Conservation (phyloP, 176 grass and related monocot genomes). For the barley (Hordeum vulgare) region DNA sequence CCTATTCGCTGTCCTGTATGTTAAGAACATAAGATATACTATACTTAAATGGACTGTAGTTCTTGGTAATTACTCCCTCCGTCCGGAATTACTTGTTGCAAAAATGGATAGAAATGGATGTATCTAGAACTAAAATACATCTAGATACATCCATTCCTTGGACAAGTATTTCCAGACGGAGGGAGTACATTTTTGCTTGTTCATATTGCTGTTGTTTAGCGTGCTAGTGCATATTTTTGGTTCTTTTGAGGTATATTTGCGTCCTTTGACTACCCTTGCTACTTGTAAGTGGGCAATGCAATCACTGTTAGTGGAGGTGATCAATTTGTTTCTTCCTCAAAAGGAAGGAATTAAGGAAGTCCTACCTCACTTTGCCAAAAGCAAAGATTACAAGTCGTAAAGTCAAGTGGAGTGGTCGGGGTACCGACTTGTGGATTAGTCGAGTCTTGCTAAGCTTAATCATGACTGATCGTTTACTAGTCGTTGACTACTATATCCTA, state of each 20-base stretch:
- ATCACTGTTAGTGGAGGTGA: not conserved
- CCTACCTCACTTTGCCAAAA: not conserved
- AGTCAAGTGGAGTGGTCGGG: not conserved
- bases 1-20: not conserved
- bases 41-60: constrained; percentile 6
- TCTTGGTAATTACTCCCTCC: not conserved
- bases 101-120: too few species aligned
- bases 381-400: not conserved
- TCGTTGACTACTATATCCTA: not conserved
- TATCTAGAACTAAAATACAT: too few species aligned
- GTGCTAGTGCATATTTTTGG: not conserved
- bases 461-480: not conserved
- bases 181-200: not conserved
- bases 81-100: too few species aligned
- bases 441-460: not conserved
- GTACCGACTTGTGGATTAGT: not conserved
- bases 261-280: not conserved
- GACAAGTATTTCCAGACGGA: too few species aligned
- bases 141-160: too few species aligned
- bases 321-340: not conserved
- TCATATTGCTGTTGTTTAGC: not conserved
- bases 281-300: not conserved
- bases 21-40: not conserved
- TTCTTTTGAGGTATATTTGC: not conserved
- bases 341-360: not conserved